phyloP scores from a whole-genome alignment of 2,329 filamentous ascomycete genomes.

The Fusarium paranaense region DNA sequence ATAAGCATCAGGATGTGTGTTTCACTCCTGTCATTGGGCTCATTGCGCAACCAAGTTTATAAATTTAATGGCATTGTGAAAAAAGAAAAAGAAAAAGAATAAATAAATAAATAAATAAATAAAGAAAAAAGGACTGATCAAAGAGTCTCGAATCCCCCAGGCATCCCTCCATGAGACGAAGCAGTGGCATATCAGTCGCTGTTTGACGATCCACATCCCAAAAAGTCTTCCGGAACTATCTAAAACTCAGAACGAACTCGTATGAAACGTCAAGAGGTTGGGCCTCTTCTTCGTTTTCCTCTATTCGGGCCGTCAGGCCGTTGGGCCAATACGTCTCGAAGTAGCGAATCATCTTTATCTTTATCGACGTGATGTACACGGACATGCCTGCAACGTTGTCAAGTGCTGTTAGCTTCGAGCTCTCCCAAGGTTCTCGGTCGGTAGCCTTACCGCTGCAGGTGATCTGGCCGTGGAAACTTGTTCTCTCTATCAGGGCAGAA shows the following conservation, averaged over 20 bases:
- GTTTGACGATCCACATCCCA: accelerated
- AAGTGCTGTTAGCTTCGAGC: not conserved
- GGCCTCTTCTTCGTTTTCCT: not conserved
- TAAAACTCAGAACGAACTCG: not conserved
- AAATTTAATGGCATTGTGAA: too few species aligned
- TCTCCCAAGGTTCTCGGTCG: not conserved
- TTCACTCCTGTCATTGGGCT: too few species aligned
- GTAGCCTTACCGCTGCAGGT: not conserved
- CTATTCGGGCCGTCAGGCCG: not conserved
- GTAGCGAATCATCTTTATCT: not conserved
- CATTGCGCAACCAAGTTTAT: too few species aligned
- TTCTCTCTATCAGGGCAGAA: not conserved
- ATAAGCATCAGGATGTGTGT: not conserved
- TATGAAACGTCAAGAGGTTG: not conserved
- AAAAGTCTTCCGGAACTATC: not conserved
- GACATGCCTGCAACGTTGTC: not conserved
- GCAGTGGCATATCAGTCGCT: too few species aligned
- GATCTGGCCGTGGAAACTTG: not conserved
- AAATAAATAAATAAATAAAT: too few species aligned
- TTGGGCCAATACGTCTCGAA: not conserved
- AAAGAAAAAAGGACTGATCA: not conserved
- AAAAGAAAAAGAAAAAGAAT: too few species aligned
- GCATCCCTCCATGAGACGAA: not conserved
- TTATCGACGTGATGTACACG: not conserved
- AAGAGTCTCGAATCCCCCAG: not conserved